These are phyloP conservation scores for Metarhizium brunneum DNA, from an alignment of 2,329 filamentous ascomycete genomes.

Conservation along the genomic window DNA sequence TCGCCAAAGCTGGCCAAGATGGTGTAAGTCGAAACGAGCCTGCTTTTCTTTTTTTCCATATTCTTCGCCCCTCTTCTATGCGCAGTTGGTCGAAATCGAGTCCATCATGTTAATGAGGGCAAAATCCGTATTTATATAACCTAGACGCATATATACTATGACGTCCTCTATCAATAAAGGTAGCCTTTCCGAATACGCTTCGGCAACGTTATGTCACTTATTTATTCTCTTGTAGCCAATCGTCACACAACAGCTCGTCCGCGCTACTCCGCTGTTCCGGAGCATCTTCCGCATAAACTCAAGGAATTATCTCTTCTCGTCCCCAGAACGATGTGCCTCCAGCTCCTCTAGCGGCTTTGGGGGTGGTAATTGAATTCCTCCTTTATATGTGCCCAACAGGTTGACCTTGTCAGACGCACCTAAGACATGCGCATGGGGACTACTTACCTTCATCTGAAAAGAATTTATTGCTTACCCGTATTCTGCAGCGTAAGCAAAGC, in stretches of 20 bases:
- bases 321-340: not conserved
- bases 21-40: too few species aligned
- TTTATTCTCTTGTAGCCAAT: not conserved
- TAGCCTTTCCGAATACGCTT: too few species aligned
- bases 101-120: too few species aligned
- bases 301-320: not conserved
- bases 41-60: too few species aligned
- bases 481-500: too few species aligned
- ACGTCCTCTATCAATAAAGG: too few species aligned
- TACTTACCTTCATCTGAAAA: not conserved
- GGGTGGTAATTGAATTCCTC: not conserved
- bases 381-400: not conserved
- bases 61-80: too few species aligned
- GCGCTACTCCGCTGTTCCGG: not conserved
- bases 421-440: not conserved
- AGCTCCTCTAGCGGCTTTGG: not conserved
- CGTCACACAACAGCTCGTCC: not conserved
- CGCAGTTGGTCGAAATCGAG: too few species aligned
- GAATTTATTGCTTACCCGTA: not conserved
- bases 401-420: not conserved
- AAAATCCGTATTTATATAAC: too few species aligned
- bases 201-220: too few species aligned
- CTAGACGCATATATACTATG: too few species aligned
- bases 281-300: not conserved
- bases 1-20: too few species aligned